Percentiles rank a stretch among this genome's conserved stretches.
phyloP scores from a whole-genome alignment of 495 filamentous ascomycete genomes.

The Staphylotrichum longicolle region DNA sequence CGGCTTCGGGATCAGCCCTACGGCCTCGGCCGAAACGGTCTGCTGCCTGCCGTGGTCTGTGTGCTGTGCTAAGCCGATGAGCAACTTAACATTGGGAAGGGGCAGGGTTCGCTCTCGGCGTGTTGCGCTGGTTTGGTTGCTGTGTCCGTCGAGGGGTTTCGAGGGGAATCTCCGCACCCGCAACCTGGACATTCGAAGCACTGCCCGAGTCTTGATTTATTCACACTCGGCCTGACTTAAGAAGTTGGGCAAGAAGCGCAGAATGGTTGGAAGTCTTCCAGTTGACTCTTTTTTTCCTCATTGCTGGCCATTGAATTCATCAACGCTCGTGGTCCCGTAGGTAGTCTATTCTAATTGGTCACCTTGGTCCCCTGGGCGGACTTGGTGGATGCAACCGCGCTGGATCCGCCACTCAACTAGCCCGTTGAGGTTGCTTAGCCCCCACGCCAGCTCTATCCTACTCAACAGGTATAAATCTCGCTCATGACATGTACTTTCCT shows the following conservation, averaged over 20 bases:
- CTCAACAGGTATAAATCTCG: background rate
- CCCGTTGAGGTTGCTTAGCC: too few relatives aligned
- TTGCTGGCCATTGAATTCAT: background rate
- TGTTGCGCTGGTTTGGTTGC: background rate
- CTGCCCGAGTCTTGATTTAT: too few relatives aligned
- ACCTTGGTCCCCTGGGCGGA: background rate
- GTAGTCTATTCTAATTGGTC: background rate
- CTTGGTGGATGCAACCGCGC: too few relatives aligned
- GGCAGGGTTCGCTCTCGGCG: conserved; percentile 7
- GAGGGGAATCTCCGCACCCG: background rate
- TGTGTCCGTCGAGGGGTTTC: conserved; percentile 5
- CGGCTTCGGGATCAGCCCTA: conserved; percentile 17
- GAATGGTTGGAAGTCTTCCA: too few relatives aligned
- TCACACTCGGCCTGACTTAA: too few relatives aligned
- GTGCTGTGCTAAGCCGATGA: background rate
- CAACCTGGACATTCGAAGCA: too few relatives aligned
- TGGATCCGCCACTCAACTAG: too few relatives aligned
- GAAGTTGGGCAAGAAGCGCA: too few relatives aligned
- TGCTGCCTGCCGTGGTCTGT: conserved; percentile 20
- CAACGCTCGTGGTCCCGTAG: background rate
- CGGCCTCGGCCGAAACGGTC: conserved; percentile 1
- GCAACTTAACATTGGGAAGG: background rate
- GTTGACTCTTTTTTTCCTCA: too few relatives aligned
- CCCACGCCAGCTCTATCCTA: too few relatives aligned
- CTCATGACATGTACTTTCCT: background rate